Conservation (phyloP, 345 rosid species). For the Stellera chamaejasme region DNA sequence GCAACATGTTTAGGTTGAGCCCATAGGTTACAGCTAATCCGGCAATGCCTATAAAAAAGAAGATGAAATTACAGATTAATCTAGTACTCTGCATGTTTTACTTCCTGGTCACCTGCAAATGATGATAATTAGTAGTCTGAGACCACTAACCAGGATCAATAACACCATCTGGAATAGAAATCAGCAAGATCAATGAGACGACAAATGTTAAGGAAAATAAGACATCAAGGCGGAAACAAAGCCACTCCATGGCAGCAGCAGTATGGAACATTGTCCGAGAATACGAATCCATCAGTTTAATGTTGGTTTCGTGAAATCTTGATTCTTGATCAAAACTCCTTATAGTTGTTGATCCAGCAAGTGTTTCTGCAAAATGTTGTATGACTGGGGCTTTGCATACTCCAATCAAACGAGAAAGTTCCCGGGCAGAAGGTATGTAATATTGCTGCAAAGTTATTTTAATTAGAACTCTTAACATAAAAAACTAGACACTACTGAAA, state of each 20-base stretch:
- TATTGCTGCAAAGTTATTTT: slow-evolving; percentile 41
- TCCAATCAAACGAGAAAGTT: slow-evolving; percentile 66
- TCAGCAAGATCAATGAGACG: slow-evolving; percentile 55
- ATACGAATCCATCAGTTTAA: slow-evolving; percentile 58
- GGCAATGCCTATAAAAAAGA: slow-evolving; percentile 44
- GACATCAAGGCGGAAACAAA: slow-evolving; percentile 67
- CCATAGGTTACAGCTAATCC: slow-evolving; percentile 88
- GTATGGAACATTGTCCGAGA: slow-evolving; percentile 54
- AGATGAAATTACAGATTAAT: neutral
- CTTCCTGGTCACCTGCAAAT: neutral
- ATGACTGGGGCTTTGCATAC: slow-evolving; percentile 77
- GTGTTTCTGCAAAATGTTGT: slow-evolving; percentile 82
- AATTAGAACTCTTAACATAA: neutral
- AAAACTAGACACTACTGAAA: neutral
- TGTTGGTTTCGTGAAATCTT: slow-evolving; percentile 51
- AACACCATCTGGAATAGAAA: slow-evolving; percentile 51
- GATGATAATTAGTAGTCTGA: neutral
- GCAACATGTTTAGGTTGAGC: slow-evolving; percentile 57
- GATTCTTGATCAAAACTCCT: slow-evolving; percentile 73
- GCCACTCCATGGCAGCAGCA: slow-evolving; percentile 79
- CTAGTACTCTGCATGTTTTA: neutral
- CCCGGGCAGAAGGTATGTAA: slow-evolving; percentile 64
- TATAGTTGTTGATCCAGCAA: slow-evolving; percentile 68
- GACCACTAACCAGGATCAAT: slow-evolving; percentile 54
- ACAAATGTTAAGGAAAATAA: slow-evolving; percentile 61